Conservation (phyloP, 305 asterid species). For the Fraxinus floribunda region DNA sequence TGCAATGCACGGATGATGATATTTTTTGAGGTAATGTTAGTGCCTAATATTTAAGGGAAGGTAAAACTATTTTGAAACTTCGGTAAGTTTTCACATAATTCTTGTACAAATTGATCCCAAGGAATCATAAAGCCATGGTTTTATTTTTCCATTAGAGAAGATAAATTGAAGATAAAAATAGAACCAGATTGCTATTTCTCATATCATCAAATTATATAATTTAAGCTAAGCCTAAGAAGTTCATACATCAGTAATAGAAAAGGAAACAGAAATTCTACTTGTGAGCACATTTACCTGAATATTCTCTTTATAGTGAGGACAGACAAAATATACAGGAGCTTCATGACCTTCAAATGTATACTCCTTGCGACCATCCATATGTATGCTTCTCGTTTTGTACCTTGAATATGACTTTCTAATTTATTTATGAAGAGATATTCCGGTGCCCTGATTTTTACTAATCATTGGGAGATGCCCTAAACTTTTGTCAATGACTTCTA, state of each 20-base stretch:
- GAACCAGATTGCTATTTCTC: constrained; percentile 23
- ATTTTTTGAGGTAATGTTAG: too few species aligned
- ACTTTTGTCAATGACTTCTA: not conserved
- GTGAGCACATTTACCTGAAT: too few species aligned
- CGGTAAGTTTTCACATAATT: too few species aligned
- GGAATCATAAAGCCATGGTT: constrained; percentile 95
- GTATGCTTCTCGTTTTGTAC: not conserved
- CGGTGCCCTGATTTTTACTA: not conserved
- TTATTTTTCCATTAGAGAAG: constrained; percentile 88
- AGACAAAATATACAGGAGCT: too few species aligned
- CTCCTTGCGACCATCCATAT: not conserved
- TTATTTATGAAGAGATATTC: not conserved
- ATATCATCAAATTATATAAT: constrained; percentile 9
- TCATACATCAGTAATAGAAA: too few species aligned
- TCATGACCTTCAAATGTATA: too few species aligned
- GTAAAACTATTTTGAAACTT: too few species aligned
- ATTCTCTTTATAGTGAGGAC: too few species aligned
- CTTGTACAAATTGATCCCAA: constrained; percentile 53
- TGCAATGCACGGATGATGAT: too few species aligned
- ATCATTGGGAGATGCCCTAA: not conserved
- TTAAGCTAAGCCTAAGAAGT: not conserved
- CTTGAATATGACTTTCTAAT: constrained; percentile 1
- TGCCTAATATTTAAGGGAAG: too few species aligned
- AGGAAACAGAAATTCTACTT: too few species aligned
- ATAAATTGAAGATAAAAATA: constrained; percentile 65